These are phyloP conservation scores for Camelina laxa DNA, from an alignment of 345 rosid species.

Conservation along the genomic window DNA sequence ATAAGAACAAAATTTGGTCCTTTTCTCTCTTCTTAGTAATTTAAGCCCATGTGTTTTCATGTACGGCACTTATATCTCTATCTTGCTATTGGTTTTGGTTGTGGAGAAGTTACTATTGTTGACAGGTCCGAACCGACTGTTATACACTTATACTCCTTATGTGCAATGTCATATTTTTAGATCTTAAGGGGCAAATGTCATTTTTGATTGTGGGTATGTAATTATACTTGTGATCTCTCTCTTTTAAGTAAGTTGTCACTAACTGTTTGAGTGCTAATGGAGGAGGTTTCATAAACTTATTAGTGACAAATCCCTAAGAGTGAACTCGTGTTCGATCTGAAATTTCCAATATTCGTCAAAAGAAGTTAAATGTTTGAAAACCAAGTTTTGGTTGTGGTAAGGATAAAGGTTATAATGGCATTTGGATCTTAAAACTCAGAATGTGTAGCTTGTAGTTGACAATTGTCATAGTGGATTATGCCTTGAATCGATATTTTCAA, in stretches of 20 bases:
- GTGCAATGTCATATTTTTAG: background rate
- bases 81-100: constrained; percentile 22
- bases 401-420: background rate
- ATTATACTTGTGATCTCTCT: constrained; percentile 37
- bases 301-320: too few species aligned
- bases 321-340: background rate
- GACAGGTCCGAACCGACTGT: constrained; percentile 7
- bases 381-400: background rate
- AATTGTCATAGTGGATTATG: background rate
- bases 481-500: background rate
- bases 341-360: background rate
- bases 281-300: background rate
- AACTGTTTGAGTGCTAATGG: constrained; percentile 47
- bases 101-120: constrained; percentile 7
- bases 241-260: constrained; percentile 59
- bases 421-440: background rate
- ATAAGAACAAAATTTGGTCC: constrained; percentile 14
- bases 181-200: background rate
- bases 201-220: constrained; percentile 9
- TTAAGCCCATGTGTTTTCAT: constrained; percentile 4
- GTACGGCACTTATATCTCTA: constrained; percentile 4
- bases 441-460: background rate
- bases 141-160: background rate
- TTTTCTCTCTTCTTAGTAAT: background rate
- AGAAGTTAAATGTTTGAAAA: background rate